These are phyloP conservation scores for Solanum pennellii DNA, from an alignment of 257 asterid genomes.

Conservation along the genomic window DNA sequence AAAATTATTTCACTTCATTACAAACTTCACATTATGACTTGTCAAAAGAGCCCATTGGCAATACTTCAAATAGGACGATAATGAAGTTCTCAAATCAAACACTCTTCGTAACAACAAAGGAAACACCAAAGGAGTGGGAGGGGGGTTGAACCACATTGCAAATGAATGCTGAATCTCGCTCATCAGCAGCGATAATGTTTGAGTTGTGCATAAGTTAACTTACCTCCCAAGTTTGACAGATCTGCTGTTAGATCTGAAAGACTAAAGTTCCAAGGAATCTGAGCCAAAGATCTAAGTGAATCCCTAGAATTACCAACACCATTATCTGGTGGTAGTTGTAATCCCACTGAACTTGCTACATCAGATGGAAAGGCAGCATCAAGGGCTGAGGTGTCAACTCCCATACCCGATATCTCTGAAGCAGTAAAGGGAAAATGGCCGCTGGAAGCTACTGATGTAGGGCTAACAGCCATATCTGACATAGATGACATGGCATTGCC, in stretches of 20 bases:
- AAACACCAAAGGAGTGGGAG: background rate
- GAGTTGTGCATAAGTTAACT: background rate
- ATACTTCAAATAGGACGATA: background rate
- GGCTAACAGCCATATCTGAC: slow-evolving; percentile 88
- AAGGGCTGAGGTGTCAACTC: slow-evolving; percentile 70
- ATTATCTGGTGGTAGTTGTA: slow-evolving; percentile 74
- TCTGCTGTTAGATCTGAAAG: slow-evolving; percentile 92
- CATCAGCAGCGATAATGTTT: background rate
- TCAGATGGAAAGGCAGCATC: slow-evolving; percentile 86
- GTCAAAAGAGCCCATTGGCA: background rate
- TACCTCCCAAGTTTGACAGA: slow-evolving; percentile 79
- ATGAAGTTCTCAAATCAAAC: background rate
- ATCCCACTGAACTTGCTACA: slow-evolving; percentile 64
- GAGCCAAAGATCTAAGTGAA: slow-evolving; percentile 71
- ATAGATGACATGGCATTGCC: slow-evolving; percentile 58
- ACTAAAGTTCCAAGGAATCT: slow-evolving; percentile 91
- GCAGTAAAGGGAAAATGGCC: slow-evolving; percentile 88
- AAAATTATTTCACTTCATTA: too few species aligned
- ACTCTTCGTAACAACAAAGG: background rate
- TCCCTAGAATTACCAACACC: slow-evolving; percentile 81
- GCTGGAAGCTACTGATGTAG: slow-evolving; percentile 81
- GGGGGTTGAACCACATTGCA: background rate
- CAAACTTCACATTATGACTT: background rate
- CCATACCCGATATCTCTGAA: slow-evolving; percentile 80
- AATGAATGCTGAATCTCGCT: background rate